These are phyloP conservation scores for Populus pruinosa DNA, from an alignment of 345 rosid species.

Conservation along the genomic window DNA sequence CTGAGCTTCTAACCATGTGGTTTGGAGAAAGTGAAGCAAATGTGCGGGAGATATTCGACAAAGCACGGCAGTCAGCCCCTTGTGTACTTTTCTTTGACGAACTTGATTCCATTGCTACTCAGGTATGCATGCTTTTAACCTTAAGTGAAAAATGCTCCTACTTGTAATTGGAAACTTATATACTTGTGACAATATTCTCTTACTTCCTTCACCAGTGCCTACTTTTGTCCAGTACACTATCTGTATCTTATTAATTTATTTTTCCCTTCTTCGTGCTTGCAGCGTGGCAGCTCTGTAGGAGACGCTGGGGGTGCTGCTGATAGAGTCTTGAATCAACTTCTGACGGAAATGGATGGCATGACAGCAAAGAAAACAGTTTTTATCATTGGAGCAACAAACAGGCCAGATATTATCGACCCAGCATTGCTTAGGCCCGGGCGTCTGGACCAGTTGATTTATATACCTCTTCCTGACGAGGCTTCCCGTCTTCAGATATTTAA, in stretches of 20 bases:
- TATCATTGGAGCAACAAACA: slow-evolving; percentile 38
- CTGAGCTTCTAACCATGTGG: slow-evolving; percentile 39
- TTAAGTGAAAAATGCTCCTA: neutral
- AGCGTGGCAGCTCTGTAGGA: slow-evolving; percentile 34
- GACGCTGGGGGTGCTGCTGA: slow-evolving; percentile 45
- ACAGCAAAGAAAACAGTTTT: slow-evolving; percentile 34
- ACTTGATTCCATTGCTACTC: slow-evolving; percentile 37
- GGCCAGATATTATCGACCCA: slow-evolving; percentile 31
- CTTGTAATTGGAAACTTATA: neutral
- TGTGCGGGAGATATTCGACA: slow-evolving; percentile 35
- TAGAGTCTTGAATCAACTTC: slow-evolving; percentile 36
- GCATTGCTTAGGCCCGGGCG: slow-evolving; percentile 41
- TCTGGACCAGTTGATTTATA: slow-evolving; percentile 35
- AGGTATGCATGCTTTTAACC: slow-evolving; percentile 13
- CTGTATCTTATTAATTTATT: neutral
- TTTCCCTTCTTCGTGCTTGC: slow-evolving; percentile 2
- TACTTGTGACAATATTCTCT: neutral
- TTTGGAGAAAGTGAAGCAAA: slow-evolving; percentile 41
- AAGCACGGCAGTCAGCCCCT: slow-evolving; percentile 38
- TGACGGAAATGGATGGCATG: slow-evolving; percentile 46
- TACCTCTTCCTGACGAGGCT: slow-evolving; percentile 37
- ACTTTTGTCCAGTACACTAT: neutral
- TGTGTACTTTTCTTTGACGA: slow-evolving; percentile 40
- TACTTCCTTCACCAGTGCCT: neutral
- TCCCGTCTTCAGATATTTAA: slow-evolving; percentile 34